These are phyloP conservation scores for Wallacemonas sp. DNA, from an alignment of 208 protist species.

Conservation along the genomic window DNA sequence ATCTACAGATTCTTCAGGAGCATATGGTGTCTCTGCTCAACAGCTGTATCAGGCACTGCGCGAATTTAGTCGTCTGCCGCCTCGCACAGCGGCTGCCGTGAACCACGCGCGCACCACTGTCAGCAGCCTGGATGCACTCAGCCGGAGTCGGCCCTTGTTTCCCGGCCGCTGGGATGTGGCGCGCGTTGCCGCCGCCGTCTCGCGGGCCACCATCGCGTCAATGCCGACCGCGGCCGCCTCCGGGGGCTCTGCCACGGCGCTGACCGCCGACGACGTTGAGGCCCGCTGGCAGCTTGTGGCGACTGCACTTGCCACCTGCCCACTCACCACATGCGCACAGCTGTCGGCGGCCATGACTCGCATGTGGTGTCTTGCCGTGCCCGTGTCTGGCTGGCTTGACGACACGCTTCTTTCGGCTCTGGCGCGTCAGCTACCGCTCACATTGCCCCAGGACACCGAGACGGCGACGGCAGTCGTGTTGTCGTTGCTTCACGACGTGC, in stretches of 20 bases:
- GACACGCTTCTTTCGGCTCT: background rate
- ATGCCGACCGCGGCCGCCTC: background rate
- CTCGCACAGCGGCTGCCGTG: constrained; percentile 1
- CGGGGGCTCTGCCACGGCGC: background rate
- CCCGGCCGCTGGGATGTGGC: constrained; percentile 26
- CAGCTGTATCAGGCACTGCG: background rate
- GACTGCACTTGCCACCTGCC: background rate
- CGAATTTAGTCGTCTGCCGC: background rate
- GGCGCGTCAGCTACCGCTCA: constrained; percentile 5
- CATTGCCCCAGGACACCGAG: background rate
- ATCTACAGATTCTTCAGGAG: constrained; percentile 10
- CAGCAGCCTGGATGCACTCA: background rate
- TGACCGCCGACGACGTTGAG: background rate
- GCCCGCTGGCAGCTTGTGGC: background rate
- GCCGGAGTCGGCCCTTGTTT: background rate
- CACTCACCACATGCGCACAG: background rate
- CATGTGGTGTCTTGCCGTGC: background rate
- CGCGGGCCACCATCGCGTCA: constrained; percentile 6
- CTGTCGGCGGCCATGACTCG: background rate
- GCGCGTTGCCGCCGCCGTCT: constrained; percentile 18
- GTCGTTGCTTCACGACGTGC: constrained; percentile 21
- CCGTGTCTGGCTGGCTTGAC: background rate
- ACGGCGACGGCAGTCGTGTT: constrained; percentile 12
- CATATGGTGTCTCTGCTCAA: background rate
- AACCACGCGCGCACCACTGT: constrained; percentile 12